Conservation (phyloP, 2,329 filamentous ascomycete species). For the Epichloe bromicola region DNA sequence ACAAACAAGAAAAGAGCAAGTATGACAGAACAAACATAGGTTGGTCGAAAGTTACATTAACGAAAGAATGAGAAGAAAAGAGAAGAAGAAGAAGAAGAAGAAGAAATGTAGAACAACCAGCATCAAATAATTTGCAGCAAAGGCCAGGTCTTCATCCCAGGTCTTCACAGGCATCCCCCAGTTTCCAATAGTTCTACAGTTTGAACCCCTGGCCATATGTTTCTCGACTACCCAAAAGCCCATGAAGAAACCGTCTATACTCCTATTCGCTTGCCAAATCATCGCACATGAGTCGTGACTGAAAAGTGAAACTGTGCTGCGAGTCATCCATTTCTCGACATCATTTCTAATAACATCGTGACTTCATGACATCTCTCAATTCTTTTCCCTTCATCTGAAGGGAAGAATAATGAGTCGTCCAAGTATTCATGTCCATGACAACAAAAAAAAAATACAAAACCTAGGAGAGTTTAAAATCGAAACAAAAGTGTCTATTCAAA, state of each 20-base stretch:
- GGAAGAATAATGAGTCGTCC: neutral
- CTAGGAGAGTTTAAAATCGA: neutral
- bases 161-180: neutral
- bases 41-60: neutral
- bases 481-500: neutral
- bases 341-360: neutral
- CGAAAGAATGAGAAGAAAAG: neutral
- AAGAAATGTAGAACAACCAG: neutral
- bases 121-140: neutral
- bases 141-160: neutral
- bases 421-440: neutral
- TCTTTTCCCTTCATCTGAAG: neutral
- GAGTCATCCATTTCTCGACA: neutral
- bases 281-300: neutral
- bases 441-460: neutral
- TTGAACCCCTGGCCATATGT: neutral
- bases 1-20: neutral
- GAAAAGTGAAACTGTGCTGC: neutral
- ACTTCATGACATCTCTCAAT: neutral
- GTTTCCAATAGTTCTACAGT: neutral
- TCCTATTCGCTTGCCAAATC: neutral
- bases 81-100: neutral
- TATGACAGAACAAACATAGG: neutral
- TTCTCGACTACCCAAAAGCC: neutral
- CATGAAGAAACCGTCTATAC: neutral